phyloP scores from a whole-genome alignment of 768 basidiomycete genomes.

The Rhodotorula babjevae region DNA sequence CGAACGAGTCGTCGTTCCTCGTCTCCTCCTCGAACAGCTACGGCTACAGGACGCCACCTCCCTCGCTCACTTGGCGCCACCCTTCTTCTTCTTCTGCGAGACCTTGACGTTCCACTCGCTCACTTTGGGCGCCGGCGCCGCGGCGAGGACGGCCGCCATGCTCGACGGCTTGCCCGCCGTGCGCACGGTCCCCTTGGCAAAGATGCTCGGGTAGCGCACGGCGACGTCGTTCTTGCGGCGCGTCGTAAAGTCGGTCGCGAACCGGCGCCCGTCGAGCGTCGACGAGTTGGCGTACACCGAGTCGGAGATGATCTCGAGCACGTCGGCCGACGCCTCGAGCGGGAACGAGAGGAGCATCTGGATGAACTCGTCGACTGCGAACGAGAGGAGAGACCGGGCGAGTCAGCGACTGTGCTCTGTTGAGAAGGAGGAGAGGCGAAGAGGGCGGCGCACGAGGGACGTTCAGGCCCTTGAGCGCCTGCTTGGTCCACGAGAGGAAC shows the following conservation, averaged over 20 bases:
- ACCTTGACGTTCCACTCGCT: conserved; percentile 81
- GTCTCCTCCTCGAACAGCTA: background rate
- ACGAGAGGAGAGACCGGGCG: background rate
- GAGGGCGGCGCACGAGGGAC: conserved; percentile 58
- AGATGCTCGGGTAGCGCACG: conserved; percentile 43
- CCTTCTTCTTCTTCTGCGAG: conserved; percentile 87
- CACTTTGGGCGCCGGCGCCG: conserved; percentile 66
- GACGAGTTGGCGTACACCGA: conserved; percentile 90
- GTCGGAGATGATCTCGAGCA: conserved; percentile 88
- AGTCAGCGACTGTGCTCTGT: background rate
- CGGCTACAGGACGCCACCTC: background rate
- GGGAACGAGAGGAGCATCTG: conserved; percentile 93
- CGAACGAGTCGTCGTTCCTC: too few species aligned
- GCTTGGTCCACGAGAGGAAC: conserved; percentile 85
- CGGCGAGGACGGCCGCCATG: conserved; percentile 65
- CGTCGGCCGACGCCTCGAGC: conserved; percentile 70
- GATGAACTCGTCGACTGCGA: conserved; percentile 86
- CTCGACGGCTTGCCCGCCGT: conserved; percentile 30
- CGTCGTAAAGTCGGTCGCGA: conserved; percentile 83
- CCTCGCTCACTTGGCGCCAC: conserved; percentile 44
- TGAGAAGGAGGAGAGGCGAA: background rate
- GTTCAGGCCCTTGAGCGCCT: conserved; percentile 66
- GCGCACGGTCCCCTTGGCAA: conserved; percentile 22
- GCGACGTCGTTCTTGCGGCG: conserved; percentile 77
- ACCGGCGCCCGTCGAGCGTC: conserved; percentile 88